These are phyloP conservation scores for Hibiscus tridactylites DNA, from an alignment of 345 rosid genomes.

Conservation along the genomic window DNA sequence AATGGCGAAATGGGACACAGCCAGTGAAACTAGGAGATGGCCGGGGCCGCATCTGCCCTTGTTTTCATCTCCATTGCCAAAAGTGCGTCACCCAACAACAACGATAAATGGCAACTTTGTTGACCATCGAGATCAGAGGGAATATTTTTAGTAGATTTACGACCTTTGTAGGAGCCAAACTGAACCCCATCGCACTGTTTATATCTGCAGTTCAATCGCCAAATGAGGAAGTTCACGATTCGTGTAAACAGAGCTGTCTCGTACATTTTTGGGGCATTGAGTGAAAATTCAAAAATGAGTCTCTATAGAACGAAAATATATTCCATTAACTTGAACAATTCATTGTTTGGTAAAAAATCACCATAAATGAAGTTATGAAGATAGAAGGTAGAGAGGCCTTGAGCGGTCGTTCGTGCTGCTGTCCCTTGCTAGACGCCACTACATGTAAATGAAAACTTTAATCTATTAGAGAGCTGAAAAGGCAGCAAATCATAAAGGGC, in stretches of 20 bases:
- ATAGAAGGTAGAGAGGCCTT: too few relatives aligned
- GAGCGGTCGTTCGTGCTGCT: too few relatives aligned
- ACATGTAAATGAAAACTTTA: background rate
- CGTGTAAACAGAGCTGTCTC: too few relatives aligned
- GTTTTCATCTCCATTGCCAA: conserved; percentile 12
- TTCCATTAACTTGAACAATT: too few relatives aligned
- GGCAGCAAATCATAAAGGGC: background rate
- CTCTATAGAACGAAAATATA: too few relatives aligned
- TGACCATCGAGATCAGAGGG: conserved; percentile 5
- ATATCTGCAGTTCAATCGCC: too few relatives aligned
- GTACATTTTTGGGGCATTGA: too few relatives aligned
- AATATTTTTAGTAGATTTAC: background rate
- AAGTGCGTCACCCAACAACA: conserved; percentile 12
- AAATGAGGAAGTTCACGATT: too few relatives aligned
- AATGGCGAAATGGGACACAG: background rate
- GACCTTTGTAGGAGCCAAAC: background rate
- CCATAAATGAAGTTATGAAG: too few relatives aligned
- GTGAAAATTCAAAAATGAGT: too few relatives aligned
- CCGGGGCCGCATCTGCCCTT: conserved; percentile 7
- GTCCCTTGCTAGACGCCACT: too few relatives aligned
- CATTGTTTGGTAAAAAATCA: too few relatives aligned
- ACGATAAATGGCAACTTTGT: conserved; percentile 20
- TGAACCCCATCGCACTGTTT: background rate
- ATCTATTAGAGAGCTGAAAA: background rate
- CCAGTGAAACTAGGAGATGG: conserved; percentile 4